Evolutionary conservation across 257 asterid genomes (phyloP), one percentile per base, ranked within the genome.

Genomic region (Nicotiana tabacum): DNA sequence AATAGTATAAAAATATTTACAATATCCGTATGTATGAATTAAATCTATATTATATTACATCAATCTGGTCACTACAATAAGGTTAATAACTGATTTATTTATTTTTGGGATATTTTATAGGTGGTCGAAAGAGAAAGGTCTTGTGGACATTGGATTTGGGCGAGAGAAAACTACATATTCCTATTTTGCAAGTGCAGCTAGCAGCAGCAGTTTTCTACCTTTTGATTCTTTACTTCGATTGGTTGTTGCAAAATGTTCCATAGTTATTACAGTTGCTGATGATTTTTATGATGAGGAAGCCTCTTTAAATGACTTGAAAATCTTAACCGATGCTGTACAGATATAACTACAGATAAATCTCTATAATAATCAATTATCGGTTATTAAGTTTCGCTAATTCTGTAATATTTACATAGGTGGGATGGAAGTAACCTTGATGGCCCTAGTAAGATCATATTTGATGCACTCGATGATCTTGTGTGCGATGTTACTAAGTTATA

Each of bases 211-310:
- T 62, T 88, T 72, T 77, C 76, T 87, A 83, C 91, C 93, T 51
- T 68, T 56, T 37, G 57, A 89, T 77, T 88, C 95, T 3, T 30
- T 78, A 0, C 84, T 82, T 79, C 83, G 97, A 21, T 30, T 86
- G 82, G 69, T 86, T 18, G 56, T 77, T 10, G 93, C 95, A 2
- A 91, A 91, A 82, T 66, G 88, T 11, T 89, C 91, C 29, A 89
- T 87, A 46, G 77, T 91, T 70, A 82, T 91, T 60, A 89, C 90
- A 0, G 90, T 92, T 29, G 92, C 93, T 0, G 97, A 91, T 77
- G 97, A 91, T 39, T 92, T 87, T 53, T 92, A 88, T 51, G 97
- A 92, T 62, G 78, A 87, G 87, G 90, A 90, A 84, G 97, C 91
- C 9, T 84, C 93, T 39, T 4, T 84, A 18, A 9, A 4, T 9